These are phyloP conservation scores for Solanum chiquidenum DNA, from an alignment of 257 asterid species.

Conservation along the genomic window DNA sequence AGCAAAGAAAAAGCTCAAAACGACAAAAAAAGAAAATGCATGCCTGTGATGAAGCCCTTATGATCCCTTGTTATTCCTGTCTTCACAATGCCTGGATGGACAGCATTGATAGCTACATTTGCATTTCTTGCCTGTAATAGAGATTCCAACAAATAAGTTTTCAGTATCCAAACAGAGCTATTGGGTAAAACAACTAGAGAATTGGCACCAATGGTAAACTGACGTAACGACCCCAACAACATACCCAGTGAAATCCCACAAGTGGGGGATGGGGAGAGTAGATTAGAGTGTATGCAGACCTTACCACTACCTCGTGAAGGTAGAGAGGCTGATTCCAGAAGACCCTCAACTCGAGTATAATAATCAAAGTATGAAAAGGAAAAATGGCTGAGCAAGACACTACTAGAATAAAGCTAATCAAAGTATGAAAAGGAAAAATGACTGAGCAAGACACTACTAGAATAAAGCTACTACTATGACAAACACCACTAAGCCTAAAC, in stretches of 20 bases:
- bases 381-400: not conserved
- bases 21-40: not conserved
- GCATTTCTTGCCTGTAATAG: conserved; percentile 52
- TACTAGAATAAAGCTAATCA: too few relatives aligned
- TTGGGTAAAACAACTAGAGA: not conserved
- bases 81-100: conserved; percentile 89
- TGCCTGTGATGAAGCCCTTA: conserved; percentile 94
- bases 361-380: not conserved
- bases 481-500: not conserved
- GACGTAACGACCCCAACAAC: not conserved
- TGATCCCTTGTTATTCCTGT: conserved; percentile 87
- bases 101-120: conserved; percentile 81
- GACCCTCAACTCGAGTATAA: not conserved
- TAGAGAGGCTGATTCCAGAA: not conserved
- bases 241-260: too few relatives aligned
- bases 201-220: not conserved
- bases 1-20: not conserved
- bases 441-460: too few relatives aligned
- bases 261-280: too few relatives aligned
- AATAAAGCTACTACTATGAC: too few relatives aligned
- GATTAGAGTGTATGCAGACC: too few relatives aligned
- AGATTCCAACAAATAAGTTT: not conserved
- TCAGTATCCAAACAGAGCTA: not conserved
- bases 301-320: too few relatives aligned
- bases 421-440: too few relatives aligned